A percentile compares a stretch with the other conserved stretches of the same genome.
These are phyloP conservation scores for Basipetospora chlamydospora DNA, from an alignment of 2,329 filamentous ascomycete genomes.

Conservation along the genomic window DNA sequence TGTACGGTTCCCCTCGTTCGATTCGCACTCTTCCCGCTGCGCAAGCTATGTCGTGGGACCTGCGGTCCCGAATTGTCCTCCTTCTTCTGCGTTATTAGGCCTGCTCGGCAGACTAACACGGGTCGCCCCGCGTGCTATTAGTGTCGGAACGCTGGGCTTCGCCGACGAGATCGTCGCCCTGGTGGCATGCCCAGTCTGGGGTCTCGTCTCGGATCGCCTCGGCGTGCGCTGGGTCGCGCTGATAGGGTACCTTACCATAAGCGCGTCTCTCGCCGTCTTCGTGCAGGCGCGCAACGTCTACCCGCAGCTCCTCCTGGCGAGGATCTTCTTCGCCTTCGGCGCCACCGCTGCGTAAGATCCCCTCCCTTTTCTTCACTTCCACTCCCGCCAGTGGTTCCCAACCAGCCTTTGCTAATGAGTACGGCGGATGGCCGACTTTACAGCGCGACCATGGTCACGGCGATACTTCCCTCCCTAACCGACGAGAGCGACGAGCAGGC, in stretches of 20 bases:
- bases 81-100: no score
- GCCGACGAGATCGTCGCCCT: conserved; percentile 72
- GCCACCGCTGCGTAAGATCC: conserved; percentile 64
- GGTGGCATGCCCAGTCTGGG: conserved; percentile 68
- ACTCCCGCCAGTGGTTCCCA: no score
- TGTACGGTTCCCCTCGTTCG: conserved; percentile 16
- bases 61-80: no score
- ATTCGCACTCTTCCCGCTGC: no score
- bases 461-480: conserved; percentile 64
- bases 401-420: neutral
- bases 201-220: conserved; percentile 59
- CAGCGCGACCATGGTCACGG: conserved; percentile 92
- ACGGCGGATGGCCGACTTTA: neutral
- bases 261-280: conserved; percentile 59
- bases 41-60: no score
- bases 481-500: conserved; percentile 26
- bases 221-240: conserved; percentile 62
- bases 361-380: conserved; percentile 5
- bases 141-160: conserved; percentile 69
- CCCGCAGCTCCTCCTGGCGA: conserved; percentile 70
- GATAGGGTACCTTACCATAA: conserved; percentile 70
- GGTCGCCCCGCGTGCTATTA: no score
- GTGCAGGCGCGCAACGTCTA: conserved; percentile 82
- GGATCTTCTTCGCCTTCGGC: conserved; percentile 78
- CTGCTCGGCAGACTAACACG: no score